Evolutionary conservation across 2,329 filamentous ascomycete species (phyloP).

Genomic region (Mariannaea sp.): DNA sequence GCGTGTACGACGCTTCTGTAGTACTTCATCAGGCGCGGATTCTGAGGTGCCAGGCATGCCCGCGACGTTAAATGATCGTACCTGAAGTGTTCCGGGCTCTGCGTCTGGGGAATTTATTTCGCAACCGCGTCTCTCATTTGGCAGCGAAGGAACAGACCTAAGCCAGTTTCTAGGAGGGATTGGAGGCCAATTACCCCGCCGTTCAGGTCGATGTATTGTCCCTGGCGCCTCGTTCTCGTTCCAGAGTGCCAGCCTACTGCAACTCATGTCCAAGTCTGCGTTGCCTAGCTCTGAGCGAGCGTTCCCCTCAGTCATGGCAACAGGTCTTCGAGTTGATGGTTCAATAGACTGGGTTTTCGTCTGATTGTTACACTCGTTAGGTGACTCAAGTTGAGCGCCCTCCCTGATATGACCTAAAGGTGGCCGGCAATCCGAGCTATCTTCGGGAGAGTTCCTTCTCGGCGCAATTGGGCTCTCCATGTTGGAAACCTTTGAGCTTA

Average conservation of each 20-base stretch:
- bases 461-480: constrained; percentile 42
- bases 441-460: constrained; percentile 13
- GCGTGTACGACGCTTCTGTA: constrained; percentile 29
- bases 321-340: constrained; percentile 13
- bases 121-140: constrained; percentile 20
- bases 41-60: constrained; percentile 24
- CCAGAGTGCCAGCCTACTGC: neutral
- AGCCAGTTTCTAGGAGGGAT: constrained; percentile 29
- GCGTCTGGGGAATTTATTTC: neutral
- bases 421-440: constrained; percentile 12
- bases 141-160: constrained; percentile 35
- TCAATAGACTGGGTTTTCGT: neutral
- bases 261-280: neutral
- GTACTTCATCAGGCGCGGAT: constrained; percentile 25
- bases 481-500: constrained; percentile 57
- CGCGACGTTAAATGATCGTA: constrained; percentile 37
- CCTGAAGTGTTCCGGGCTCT: constrained; percentile 22
- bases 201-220: neutral
- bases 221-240: constrained; percentile 31
- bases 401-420: constrained; percentile 53
- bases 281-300: neutral
- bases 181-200: constrained; percentile 11
- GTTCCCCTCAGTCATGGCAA: constrained; percentile 22
- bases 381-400: constrained; percentile 53
- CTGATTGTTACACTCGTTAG: constrained; percentile 22